Evolutionary conservation across 2,329 filamentous ascomycete genomes (phyloP).

Genomic region (Whalleya microplaca): DNA sequence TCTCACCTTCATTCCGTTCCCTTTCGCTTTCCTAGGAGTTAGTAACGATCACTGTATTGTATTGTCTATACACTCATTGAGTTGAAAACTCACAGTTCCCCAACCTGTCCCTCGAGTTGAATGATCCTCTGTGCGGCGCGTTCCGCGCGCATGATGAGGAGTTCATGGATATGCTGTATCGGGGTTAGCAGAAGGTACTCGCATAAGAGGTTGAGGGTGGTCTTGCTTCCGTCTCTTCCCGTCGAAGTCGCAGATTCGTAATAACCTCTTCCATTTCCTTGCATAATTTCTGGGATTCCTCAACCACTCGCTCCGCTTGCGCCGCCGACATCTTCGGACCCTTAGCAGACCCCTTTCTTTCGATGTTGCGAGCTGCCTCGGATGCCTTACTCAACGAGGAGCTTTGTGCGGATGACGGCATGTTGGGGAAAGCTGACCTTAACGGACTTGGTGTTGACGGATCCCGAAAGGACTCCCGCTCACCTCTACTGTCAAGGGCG

Average conservation of each 20-base stretch:
- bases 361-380: not conserved
- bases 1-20: slow-evolving; percentile 59
- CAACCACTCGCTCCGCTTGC: slow-evolving; percentile 40
- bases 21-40: slow-evolving; percentile 49
- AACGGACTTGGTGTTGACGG: slow-evolving; percentile 37
- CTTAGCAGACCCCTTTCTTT: not conserved
- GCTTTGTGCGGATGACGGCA: slow-evolving; percentile 13
- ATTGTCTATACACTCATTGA: not conserved
- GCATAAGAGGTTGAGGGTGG: slow-evolving; percentile 2
- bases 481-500: slow-evolving; percentile 12
- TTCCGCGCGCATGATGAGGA: slow-evolving; percentile 62
- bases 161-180: slow-evolving; percentile 61
- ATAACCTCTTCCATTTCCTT: slow-evolving; percentile 54
- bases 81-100: slow-evolving; percentile 54
- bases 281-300: slow-evolving; percentile 51
- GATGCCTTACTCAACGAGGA: slow-evolving; percentile 22
- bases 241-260: slow-evolving; percentile 55
- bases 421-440: slow-evolving; percentile 22
- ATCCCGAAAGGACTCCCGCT: slow-evolving; percentile 36
- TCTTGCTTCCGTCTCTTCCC: slow-evolving; percentile 63
- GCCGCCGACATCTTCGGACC: slow-evolving; percentile 20
- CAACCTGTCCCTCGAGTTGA: slow-evolving; percentile 61
- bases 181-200: slow-evolving; percentile 30
- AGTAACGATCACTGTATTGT: slow-evolving; percentile 21
- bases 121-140: slow-evolving; percentile 61